Evolutionary conservation across 441 rosid genomes (phyloP).

Genomic region (Eutrema salsugineum): DNA sequence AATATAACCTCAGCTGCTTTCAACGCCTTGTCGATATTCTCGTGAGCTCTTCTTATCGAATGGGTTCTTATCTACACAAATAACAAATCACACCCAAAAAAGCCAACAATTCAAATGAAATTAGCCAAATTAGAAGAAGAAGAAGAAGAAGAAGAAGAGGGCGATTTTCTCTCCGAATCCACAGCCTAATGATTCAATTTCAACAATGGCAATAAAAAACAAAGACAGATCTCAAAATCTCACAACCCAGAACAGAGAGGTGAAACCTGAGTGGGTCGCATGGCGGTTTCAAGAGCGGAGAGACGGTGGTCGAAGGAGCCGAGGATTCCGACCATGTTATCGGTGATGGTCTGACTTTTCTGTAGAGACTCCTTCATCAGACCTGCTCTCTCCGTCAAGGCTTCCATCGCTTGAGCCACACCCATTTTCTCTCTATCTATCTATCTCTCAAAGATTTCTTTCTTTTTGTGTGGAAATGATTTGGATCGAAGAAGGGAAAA

Average conservation of each 20-base stretch:
- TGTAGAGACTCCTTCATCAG: conserved; percentile 66
- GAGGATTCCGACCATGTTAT: conserved; percentile 86
- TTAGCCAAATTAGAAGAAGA: neutral
- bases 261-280: conserved; percentile 94
- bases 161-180: neutral
- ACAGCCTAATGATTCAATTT: neutral
- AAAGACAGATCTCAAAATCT: conserved; percentile 8
- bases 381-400: conserved; percentile 60
- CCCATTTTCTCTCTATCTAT: conserved; percentile 59
- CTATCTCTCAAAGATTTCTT: neutral
- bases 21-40: conserved; percentile 79
- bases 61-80: conserved; percentile 79
- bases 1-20: conserved; percentile 77
- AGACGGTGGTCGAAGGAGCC: conserved; percentile 97
- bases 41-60: conserved; percentile 88
- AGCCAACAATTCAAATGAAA: neutral
- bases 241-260: neutral
- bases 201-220: neutral
- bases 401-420: conserved; percentile 65
- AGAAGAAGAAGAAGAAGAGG: neutral
- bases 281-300: conserved; percentile 96
- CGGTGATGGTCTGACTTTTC: conserved; percentile 87
- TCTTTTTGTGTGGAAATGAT: neutral
- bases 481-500: conserved; percentile 19
- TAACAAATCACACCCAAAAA: neutral